These are phyloP conservation scores for Rhodotorula taiwanensis DNA, from an alignment of 768 basidiomycete genomes.

Conservation along the genomic window DNA sequence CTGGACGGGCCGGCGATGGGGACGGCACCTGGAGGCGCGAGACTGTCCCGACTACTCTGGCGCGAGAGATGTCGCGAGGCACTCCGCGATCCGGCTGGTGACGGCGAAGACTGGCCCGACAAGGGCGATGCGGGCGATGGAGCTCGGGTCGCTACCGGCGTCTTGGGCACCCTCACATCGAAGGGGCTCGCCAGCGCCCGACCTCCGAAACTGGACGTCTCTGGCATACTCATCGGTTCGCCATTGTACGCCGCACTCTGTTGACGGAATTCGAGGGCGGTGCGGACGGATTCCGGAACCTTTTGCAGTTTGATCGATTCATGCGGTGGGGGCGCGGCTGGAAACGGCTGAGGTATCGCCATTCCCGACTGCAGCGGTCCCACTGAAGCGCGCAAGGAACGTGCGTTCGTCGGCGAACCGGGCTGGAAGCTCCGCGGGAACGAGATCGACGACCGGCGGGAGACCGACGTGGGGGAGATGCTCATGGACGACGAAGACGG, in stretches of 20 bases:
- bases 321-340: slow-evolving; percentile 27
- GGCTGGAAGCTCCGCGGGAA: slow-evolving; percentile 20
- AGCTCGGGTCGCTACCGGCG: slow-evolving; percentile 26
- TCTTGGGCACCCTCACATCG: slow-evolving; percentile 20
- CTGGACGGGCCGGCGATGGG: not conserved
- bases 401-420: slow-evolving; percentile 12
- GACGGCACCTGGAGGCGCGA: not conserved
- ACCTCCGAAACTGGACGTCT: not conserved
- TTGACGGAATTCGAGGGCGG: slow-evolving; percentile 48
- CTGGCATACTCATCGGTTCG: slow-evolving; percentile 7
- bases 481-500: slow-evolving; percentile 17
- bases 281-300: slow-evolving; percentile 48
- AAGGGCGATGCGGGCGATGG: slow-evolving; percentile 24
- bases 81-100: slow-evolving; percentile 1
- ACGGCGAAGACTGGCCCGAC: slow-evolving; percentile 5
- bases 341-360: slow-evolving; percentile 23
- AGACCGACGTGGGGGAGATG: slow-evolving; percentile 20
- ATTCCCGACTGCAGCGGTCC: not conserved
- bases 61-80: slow-evolving; percentile 8
- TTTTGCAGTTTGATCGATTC: slow-evolving; percentile 46
- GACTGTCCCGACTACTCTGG: slow-evolving; percentile 21
- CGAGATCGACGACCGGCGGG: slow-evolving; percentile 26
- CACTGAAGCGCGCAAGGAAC: slow-evolving; percentile 1
- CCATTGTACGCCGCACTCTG: slow-evolving; percentile 20
- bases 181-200: slow-evolving; percentile 4